phyloP scores from a whole-genome alignment of 257 asterid species.

The Plantago elongata region DNA sequence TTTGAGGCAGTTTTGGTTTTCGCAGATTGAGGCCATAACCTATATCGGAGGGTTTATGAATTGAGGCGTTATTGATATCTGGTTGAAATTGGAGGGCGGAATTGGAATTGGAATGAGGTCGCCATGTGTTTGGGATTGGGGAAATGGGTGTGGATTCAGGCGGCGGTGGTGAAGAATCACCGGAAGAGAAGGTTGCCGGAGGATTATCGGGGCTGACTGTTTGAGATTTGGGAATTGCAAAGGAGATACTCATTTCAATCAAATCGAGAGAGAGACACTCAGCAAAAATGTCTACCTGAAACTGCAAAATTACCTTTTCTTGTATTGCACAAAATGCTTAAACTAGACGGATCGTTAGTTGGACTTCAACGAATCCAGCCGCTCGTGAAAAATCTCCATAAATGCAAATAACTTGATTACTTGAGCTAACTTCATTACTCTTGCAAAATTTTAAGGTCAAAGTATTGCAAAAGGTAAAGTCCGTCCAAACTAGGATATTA shows the following conservation, averaged over 20 bases:
- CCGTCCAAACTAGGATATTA: too few species aligned
- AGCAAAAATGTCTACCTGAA: too few species aligned
- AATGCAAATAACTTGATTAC: too few species aligned
- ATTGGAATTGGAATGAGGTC: slow-evolving; percentile 43
- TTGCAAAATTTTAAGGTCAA: too few species aligned
- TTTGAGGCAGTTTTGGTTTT: slow-evolving; percentile 15
- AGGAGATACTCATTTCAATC: slow-evolving; percentile 58
- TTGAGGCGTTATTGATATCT: slow-evolving; percentile 29
- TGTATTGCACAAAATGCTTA: too few species aligned
- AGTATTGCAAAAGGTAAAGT: too few species aligned
- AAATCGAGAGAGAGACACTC: too few species aligned
- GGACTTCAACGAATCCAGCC: too few species aligned
- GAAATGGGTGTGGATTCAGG: slow-evolving; percentile 37
- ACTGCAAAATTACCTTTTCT: too few species aligned
- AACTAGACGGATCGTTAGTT: too few species aligned
- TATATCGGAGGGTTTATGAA: slow-evolving; percentile 34
- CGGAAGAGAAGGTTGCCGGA: slow-evolving; percentile 19
- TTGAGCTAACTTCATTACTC: too few species aligned
- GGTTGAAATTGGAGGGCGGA: slow-evolving; percentile 51
- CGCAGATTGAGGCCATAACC: slow-evolving; percentile 69
- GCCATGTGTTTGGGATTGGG: slow-evolving; percentile 61
- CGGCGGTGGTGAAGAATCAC: slow-evolving; percentile 7
- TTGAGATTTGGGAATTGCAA: slow-evolving; percentile 51
- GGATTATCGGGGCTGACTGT: slow-evolving; percentile 31
- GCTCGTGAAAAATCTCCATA: too few species aligned